Evolutionary conservation across 176 grass and related monocot genomes (phyloP), one percentile per base, ranked within the genome.

Genomic region (Areca catechu): DNA sequence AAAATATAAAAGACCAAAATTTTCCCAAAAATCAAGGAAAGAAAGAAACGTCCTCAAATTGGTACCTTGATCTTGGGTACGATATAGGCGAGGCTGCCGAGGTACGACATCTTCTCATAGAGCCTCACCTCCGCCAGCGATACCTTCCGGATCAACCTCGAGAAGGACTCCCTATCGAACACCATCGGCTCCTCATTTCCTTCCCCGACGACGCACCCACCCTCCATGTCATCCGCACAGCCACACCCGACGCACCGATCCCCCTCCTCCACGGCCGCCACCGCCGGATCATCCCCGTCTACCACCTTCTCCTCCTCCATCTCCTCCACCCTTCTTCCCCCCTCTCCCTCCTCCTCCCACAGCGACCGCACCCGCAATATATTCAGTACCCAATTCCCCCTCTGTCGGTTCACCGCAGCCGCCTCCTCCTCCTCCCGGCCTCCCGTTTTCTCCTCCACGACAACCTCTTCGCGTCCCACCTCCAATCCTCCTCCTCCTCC

Each of bases 351-450:
- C 49, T 77, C 83, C 57, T 0, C 58, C 77, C 77, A 84, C 62
- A 79, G 51, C 4, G 78, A 78, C 49, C 89, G 74, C 69, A 97
- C 87, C 54, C 86, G 72, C 66, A 97, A 62, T 71, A 97, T 97
- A 63, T 91, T 80, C 74, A 88, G 53, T 62, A 97, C 87, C 93
- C 87, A 97, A 47, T 84, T 91, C n/a, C 55, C 72, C 80, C 80
- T 71, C 71, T n/a, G 73, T 69, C 57, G 30, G 19, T 74, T 71
- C 54, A 51, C 58, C 16, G 30, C 58, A 15, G 34, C 63, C 51
- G 9, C 68, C 3, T 57, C 67, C 54, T 19, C 69, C 7, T 21
- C 59, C 12, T 1, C 62, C 57, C 5, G 6, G 9, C 29, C 72
- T 7, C 56, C 61, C 52, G 15, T 61, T 54, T 47, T 58, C 29